These are phyloP conservation scores for Sisymbrium irio DNA, from an alignment of 345 rosid genomes.

Conservation along the genomic window DNA sequence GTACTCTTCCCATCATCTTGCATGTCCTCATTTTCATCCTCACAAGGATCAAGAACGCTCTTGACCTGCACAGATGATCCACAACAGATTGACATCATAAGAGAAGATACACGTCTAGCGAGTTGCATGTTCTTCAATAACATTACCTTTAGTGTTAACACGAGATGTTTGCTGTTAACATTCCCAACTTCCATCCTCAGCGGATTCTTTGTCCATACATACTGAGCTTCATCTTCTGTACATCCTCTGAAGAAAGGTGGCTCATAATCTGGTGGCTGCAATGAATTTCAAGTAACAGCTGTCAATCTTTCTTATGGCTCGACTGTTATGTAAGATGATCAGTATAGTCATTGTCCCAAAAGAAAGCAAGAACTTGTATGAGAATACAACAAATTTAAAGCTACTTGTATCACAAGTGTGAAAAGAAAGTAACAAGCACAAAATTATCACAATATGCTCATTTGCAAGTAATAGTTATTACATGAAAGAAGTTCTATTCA, in stretches of 20 bases:
- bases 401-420: neutral
- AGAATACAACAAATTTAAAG: neutral
- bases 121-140: constrained; percentile 4
- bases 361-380: neutral
- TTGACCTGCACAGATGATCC: constrained; percentile 58
- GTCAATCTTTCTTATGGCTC: constrained; percentile 6
- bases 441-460: neutral
- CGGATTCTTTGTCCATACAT: constrained; percentile 84
- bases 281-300: neutral
- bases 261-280: constrained; percentile 88
- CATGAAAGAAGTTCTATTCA: neutral
- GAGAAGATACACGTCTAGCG: neutral
- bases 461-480: neutral
- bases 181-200: constrained; percentile 93
- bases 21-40: constrained; percentile 76
- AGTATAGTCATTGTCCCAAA: neutral
- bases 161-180: constrained; percentile 95
- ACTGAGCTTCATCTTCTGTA: constrained; percentile 74
- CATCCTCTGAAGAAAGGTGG: constrained; percentile 95
- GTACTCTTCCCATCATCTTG: constrained; percentile 66
- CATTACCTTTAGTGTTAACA: constrained; percentile 76
- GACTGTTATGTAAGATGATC: neutral
- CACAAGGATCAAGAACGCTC: constrained; percentile 98
- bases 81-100: neutral
- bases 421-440: neutral